Base-by-base conservation (phyloP, 139 green algal genomes). In the Chlorella sp. region DNA sequence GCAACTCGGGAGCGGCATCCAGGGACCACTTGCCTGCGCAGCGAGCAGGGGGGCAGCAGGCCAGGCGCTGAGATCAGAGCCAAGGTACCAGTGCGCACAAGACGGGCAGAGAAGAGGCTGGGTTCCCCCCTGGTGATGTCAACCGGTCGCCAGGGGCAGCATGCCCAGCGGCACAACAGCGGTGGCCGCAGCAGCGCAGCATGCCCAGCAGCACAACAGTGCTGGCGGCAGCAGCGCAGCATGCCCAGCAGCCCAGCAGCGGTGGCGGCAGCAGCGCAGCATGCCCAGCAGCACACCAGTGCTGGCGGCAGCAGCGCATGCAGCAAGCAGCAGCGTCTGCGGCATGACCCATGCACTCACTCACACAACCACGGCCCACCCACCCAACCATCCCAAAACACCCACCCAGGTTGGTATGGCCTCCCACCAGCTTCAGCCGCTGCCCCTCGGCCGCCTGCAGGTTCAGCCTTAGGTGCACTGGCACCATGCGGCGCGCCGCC, bases 351-450 rank as follows among this genome's bases (percentile, higher is more conserved):
- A 28, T 9, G 64, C 64, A 71, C 11, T 4, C 21, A 30, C 11
- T 2, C 64, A 71, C 22, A 9, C 64, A 71, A 9, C 64, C 64
- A 26, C n/a, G n/a, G n/a, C n/a, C 64, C 64, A 71, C 64, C 21
- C 64, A 71, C 22, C 64, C 64, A 71, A 2, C 22, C 64, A 71
- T 71, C 64, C 60, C 60, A 68, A 14, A 68, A 14, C 24, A 34
- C 40, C 34, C 81, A 86, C 81, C 82, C 36, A 86, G 57, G 57
- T 60, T 86, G 28, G n/a, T 21, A 60, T 76, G 60, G n/a, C 82
- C 82, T 21, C 82, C 82, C 82, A 86, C 82, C 82, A 86, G 1
- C 57, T 77, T 86, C 28, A 86, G 18, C 34, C 82, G 60, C 82
- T 86, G 82, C 60, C 82, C 60, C 37, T 39, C 19, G 18, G 40